Evolutionary conservation across 1,284 basidiomycete species (phyloP).

Genomic region (Mrakiaceae sp.): DNA sequence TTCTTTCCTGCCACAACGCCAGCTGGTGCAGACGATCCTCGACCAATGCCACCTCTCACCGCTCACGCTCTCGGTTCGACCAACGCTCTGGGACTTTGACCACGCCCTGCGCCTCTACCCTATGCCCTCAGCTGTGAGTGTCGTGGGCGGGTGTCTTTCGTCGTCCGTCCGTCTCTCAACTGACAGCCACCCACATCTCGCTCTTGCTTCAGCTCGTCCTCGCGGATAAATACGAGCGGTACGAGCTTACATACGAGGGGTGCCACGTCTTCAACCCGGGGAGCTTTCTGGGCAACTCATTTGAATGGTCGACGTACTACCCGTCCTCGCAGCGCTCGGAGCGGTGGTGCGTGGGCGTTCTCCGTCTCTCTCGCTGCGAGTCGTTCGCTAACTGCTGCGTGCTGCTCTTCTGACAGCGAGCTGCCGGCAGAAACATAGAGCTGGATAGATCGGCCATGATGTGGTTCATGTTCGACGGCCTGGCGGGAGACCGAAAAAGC

Average conservation of each 20-base stretch:
- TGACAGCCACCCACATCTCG: constrained; percentile 8
- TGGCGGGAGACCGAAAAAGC: too few relatives aligned
- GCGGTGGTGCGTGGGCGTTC: constrained; percentile 28
- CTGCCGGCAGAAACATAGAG: too few relatives aligned
- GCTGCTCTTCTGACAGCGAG: too few relatives aligned
- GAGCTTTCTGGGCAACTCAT: constrained; percentile 64
- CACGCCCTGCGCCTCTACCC: constrained; percentile 89
- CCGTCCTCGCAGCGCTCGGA: constrained; percentile 41
- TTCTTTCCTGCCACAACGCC: neutral
- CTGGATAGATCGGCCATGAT: too few relatives aligned
- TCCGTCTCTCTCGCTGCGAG: too few relatives aligned
- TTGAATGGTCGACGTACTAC: constrained; percentile 78
- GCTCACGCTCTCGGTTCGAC: constrained; percentile 68
- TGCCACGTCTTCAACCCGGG: constrained; percentile 99
- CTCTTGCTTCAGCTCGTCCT: constrained; percentile 58
- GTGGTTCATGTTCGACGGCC: too few relatives aligned
- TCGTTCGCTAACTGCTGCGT: too few relatives aligned
- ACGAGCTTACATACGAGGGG: constrained; percentile 92
- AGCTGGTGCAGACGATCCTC: constrained; percentile 87
- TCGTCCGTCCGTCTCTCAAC: neutral
- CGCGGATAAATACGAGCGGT: constrained; percentile 93
- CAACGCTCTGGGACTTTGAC: constrained; percentile 82
- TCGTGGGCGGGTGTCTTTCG: neutral
- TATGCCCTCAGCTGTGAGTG: constrained; percentile 72
- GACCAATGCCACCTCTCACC: constrained; percentile 88